These are phyloP conservation scores for Coemansia sp. DNA, from an alignment of 192 early-diverging fungal genomes.

Conservation along the genomic window DNA sequence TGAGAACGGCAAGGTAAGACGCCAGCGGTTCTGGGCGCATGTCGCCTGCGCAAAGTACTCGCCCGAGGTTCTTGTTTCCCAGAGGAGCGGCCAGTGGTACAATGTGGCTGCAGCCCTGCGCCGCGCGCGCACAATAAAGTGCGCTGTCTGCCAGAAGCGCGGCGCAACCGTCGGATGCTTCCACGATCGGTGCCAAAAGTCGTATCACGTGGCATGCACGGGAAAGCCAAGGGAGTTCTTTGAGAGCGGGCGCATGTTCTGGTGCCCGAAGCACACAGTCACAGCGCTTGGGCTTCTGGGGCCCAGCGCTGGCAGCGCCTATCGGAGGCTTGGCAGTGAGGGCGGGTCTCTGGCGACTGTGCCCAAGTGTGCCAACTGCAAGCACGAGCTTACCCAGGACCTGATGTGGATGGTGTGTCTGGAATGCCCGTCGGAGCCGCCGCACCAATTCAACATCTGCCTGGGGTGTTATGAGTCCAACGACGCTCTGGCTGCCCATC, in stretches of 20 bases:
- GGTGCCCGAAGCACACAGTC: conserved; percentile 78
- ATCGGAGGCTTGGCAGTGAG: not conserved
- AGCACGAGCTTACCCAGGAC: conserved; percentile 23
- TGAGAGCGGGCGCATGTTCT: conserved; percentile 80
- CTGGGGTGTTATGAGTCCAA: conserved; percentile 50
- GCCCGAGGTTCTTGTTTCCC: conserved; percentile 76
- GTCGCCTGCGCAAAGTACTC: conserved; percentile 79
- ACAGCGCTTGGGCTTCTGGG: not conserved
- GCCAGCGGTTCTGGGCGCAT: conserved; percentile 79
- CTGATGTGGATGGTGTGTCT: conserved; percentile 54
- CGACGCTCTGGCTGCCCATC: conserved; percentile 44
- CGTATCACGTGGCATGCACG: conserved; percentile 83
- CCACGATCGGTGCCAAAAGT: conserved; percentile 75
- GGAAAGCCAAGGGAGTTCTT: conserved; percentile 68
- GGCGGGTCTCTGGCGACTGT: conserved; percentile 24
- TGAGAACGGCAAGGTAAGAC: conserved; percentile 56
- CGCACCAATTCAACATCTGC: conserved; percentile 34
- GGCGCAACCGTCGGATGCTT: conserved; percentile 91
- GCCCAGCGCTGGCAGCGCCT: not conserved
- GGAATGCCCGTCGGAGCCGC: conserved; percentile 35
- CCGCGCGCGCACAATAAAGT: conserved; percentile 73
- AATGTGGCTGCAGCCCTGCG: conserved; percentile 79
- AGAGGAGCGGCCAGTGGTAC: conserved; percentile 74
- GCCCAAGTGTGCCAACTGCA: conserved; percentile 47
- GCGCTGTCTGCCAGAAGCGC: conserved; percentile 70